phyloP scores from a whole-genome alignment of 805 yeast genomes.

The Spathaspora gorwiae region DNA sequence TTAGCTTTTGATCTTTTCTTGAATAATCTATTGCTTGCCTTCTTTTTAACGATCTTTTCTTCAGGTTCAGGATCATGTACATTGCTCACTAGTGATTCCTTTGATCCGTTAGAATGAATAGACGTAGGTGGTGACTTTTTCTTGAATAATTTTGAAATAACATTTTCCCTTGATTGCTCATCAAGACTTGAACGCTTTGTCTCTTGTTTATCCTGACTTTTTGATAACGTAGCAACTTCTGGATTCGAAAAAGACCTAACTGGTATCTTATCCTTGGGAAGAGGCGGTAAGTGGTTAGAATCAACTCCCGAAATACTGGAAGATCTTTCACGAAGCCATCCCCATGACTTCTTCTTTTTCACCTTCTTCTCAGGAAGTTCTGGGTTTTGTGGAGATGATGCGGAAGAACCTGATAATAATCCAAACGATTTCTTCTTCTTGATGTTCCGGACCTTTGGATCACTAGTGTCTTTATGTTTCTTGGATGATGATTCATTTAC shows the following conservation, averaged over 20 bases:
- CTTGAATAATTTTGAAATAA: slow-evolving; percentile 38
- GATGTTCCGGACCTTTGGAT: not conserved
- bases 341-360: slow-evolving; percentile 38
- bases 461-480: not conserved
- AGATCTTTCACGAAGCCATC: slow-evolving; percentile 33
- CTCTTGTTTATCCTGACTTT: not conserved
- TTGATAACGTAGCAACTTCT: slow-evolving; percentile 14
- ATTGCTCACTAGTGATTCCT: slow-evolving; percentile 18
- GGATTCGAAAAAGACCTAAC: slow-evolving; percentile 37
- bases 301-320: slow-evolving; percentile 28
- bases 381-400: not conserved
- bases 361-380: slow-evolving; percentile 4
- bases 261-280: slow-evolving; percentile 14
- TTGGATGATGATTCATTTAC: not conserved
- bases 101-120: not conserved
- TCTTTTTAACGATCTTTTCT: not conserved
- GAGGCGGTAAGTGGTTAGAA: slow-evolving; percentile 15
- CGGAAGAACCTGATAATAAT: not conserved
- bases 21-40: slow-evolving; percentile 8
- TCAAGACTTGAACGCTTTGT: not conserved
- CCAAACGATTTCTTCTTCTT: slow-evolving; percentile 12
- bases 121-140: slow-evolving; percentile 5
- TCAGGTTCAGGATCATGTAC: slow-evolving; percentile 13
- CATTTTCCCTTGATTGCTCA: slow-evolving; percentile 26
- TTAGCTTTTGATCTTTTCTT: slow-evolving; percentile 15